Conservation (phyloP, 352 stramenopile species). For the Phytophthora meadii region DNA sequence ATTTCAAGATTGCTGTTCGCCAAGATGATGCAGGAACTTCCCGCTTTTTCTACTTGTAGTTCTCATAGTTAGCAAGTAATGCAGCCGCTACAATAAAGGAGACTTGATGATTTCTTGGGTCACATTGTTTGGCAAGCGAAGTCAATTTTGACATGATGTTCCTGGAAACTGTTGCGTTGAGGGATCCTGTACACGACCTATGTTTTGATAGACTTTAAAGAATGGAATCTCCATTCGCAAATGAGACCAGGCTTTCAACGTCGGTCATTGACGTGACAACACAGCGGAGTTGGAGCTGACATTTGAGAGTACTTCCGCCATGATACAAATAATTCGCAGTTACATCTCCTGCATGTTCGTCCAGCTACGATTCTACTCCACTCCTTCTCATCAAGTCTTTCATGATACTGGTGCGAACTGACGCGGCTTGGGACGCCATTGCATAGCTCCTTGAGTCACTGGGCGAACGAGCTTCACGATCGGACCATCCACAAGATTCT, state of each 20-base stretch:
- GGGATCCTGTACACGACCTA: too few relatives aligned
- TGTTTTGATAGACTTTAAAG: not conserved
- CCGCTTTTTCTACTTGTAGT: too few relatives aligned
- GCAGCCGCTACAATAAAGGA: too few relatives aligned
- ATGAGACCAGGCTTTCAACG: slow-evolving; percentile 21
- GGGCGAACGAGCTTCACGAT: slow-evolving; percentile 72
- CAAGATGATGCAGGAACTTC: too few relatives aligned
- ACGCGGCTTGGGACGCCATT: slow-evolving; percentile 80
- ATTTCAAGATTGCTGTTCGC: too few relatives aligned
- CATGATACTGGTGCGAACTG: slow-evolving; percentile 53
- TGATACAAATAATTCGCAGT: slow-evolving; percentile 18
- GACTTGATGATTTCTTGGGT: too few relatives aligned
- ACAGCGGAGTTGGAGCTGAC: not conserved
- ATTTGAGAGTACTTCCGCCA: slow-evolving; percentile 13
- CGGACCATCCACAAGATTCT: slow-evolving; percentile 60
- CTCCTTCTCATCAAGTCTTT: slow-evolving; percentile 5
- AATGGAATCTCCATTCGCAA: not conserved
- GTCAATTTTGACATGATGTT: too few relatives aligned
- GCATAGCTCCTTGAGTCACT: slow-evolving; percentile 50
- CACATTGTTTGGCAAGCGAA: too few relatives aligned
- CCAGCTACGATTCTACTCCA: slow-evolving; percentile 10
- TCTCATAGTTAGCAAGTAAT: too few relatives aligned
- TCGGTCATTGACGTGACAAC: not conserved
- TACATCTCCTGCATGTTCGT: slow-evolving; percentile 9
- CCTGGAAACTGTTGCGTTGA: too few relatives aligned